Evolutionary conservation across 805 yeast species (phyloP).

Genomic region (Sugiyamaella mastotermitis): DNA sequence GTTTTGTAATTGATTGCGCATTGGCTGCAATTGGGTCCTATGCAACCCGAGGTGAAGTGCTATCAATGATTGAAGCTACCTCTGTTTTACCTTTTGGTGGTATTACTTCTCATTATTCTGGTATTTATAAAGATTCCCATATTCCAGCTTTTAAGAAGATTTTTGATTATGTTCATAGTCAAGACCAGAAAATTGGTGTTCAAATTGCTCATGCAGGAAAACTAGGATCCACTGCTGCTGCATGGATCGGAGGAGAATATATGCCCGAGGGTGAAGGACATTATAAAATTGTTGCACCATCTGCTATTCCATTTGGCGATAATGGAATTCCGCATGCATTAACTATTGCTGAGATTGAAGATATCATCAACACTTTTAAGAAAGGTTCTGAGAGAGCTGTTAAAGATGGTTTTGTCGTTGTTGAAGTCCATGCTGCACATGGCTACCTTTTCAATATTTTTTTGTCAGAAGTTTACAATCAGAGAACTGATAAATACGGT

Average conservation of each 20-base stretch:
- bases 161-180: slow-evolving; percentile 38
- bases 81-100: slow-evolving; percentile 39
- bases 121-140: slow-evolving; percentile 46
- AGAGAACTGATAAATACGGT: slow-evolving; percentile 56
- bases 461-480: slow-evolving; percentile 39
- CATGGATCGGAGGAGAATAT: slow-evolving; percentile 18
- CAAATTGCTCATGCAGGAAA: slow-evolving; percentile 55
- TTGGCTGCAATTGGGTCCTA: slow-evolving; percentile 43
- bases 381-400: slow-evolving; percentile 44
- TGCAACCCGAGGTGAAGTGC: slow-evolving; percentile 45
- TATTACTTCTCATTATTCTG: slow-evolving; percentile 41
- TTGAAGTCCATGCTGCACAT: slow-evolving; percentile 60
- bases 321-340: slow-evolving; percentile 32
- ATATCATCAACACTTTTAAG: slow-evolving; percentile 38
- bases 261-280: slow-evolving; percentile 36
- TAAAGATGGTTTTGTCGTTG: slow-evolving; percentile 53
- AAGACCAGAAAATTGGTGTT: slow-evolving; percentile 40
- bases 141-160: slow-evolving; percentile 38
- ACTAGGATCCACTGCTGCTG: slow-evolving; percentile 36
- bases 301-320: slow-evolving; percentile 7
- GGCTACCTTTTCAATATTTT: slow-evolving; percentile 50
- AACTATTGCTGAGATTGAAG: slow-evolving; percentile 32
- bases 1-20: slow-evolving; percentile 42
- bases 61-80: slow-evolving; percentile 42
- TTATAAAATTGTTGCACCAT: slow-evolving; percentile 24